Evolutionary conservation across 257 asterid species (phyloP).

Genomic region (Ilex asprella): DNA sequence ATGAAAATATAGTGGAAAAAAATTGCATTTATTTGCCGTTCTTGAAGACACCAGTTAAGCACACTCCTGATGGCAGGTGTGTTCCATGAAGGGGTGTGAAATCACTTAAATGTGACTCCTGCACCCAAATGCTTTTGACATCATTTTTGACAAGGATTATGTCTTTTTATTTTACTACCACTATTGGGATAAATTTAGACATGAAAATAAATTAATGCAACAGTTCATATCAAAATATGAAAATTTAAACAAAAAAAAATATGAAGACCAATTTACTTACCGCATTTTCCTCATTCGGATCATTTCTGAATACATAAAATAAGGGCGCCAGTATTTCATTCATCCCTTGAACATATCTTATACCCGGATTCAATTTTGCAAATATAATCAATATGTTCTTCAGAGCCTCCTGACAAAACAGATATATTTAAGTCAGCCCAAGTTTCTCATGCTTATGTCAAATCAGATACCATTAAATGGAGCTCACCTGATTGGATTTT

Average conservation of each 20-base stretch:
- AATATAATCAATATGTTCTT: slow-evolving; percentile 60
- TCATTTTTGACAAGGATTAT: too few relatives aligned
- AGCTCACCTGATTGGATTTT: slow-evolving; percentile 68
- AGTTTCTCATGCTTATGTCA: background rate
- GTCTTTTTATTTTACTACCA: too few relatives aligned
- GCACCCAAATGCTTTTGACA: too few relatives aligned
- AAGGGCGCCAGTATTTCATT: slow-evolving; percentile 93
- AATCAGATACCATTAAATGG: slow-evolving; percentile 9
- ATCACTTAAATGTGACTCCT: too few relatives aligned
- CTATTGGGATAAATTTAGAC: too few relatives aligned
- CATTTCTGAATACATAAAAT: slow-evolving; percentile 67
- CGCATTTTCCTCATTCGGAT: slow-evolving; percentile 65
- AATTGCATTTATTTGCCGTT: too few relatives aligned
- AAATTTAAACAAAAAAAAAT: slow-evolving; percentile 1
- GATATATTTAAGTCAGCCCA: slow-evolving; percentile 6
- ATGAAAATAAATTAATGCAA: too few relatives aligned
- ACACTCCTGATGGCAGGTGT: too few relatives aligned
- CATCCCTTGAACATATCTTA: slow-evolving; percentile 99
- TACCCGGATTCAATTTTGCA: slow-evolving; percentile 96
- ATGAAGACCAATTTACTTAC: slow-evolving; percentile 33
- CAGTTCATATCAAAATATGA: background rate
- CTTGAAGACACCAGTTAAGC: too few relatives aligned
- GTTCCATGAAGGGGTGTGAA: too few relatives aligned
- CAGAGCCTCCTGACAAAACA: slow-evolving; percentile 63
- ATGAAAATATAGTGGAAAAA: too few relatives aligned